phyloP scores from a whole-genome alignment of 2,329 filamentous ascomycete genomes.

The Cercospora sp. region DNA sequence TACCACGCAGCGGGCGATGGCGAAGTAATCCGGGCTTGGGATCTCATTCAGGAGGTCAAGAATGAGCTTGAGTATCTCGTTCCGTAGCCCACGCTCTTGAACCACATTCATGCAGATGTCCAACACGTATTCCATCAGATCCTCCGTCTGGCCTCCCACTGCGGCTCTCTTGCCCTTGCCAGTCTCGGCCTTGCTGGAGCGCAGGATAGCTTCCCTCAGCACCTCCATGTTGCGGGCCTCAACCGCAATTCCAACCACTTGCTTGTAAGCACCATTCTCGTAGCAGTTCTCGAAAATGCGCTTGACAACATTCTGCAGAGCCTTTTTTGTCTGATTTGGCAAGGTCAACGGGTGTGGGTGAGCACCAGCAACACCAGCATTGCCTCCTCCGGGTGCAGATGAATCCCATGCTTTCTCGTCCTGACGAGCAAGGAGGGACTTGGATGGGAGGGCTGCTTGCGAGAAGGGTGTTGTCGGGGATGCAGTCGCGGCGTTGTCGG shows the following conservation, averaged over 20 bases:
- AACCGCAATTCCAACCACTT: constrained; percentile 94
- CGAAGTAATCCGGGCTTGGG: constrained; percentile 91
- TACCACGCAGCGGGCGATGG: constrained; percentile 95
- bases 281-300: constrained; percentile 90
- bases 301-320: constrained; percentile 80
- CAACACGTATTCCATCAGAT: constrained; percentile 94
- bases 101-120: constrained; percentile 98
- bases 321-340: constrained; percentile 72
- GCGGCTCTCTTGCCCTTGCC: constrained; percentile 59
- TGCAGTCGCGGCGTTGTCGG: constrained; percentile 59
- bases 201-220: constrained; percentile 79
- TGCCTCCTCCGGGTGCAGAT: constrained; percentile 56
- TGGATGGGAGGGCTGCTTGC: constrained; percentile 87
- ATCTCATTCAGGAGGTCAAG: constrained; percentile 95
- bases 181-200: constrained; percentile 84
- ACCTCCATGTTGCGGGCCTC: constrained; percentile 92
- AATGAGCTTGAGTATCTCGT: constrained; percentile 82
- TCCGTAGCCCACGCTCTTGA: constrained; percentile 83
- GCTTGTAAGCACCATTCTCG: constrained; percentile 80
- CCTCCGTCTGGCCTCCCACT: constrained; percentile 68
- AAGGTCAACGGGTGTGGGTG: constrained; percentile 64
- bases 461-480: constrained; percentile 95
- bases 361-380: constrained; percentile 54
- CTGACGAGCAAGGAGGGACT: constrained; percentile 86
- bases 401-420: constrained; percentile 64